Conservation (phyloP, 352 stramenopile species). For the Albugo laibachii region DNA sequence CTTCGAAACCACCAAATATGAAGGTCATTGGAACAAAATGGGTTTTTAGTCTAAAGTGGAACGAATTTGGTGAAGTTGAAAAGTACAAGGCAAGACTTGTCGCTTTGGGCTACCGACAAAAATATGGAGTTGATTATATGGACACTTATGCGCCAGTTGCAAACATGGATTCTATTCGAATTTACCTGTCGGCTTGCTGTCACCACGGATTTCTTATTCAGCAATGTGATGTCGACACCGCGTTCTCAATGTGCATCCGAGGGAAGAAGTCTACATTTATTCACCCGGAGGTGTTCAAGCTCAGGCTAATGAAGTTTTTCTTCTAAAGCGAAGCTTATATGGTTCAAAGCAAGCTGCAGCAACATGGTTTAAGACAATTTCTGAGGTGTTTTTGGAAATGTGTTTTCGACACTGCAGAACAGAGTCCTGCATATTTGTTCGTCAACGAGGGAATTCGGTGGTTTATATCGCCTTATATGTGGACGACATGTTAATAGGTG, state of each 20-base stretch:
- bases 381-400: no score
- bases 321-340: constrained; percentile 6
- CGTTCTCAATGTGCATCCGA: constrained; percentile 4
- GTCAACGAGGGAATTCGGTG: neutral
- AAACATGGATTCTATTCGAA: constrained; percentile 7
- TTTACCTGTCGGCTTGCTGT: constrained; percentile 12
- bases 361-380: constrained; percentile 11
- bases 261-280: no score
- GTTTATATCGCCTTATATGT: constrained; percentile 9
- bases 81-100: constrained; percentile 14
- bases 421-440: constrained; percentile 7
- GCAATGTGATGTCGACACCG: constrained; percentile 8
- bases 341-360: constrained; percentile 11
- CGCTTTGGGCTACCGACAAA: constrained; percentile 10
- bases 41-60: constrained; percentile 5
- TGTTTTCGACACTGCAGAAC: no score
- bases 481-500: constrained; percentile 7
- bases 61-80: constrained; percentile 5
- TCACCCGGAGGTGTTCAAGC: no score
- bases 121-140: constrained; percentile 7
- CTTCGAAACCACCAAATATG: neutral
- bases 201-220: constrained; percentile 2
- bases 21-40: constrained; percentile 4
- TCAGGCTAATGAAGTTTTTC: neutral
- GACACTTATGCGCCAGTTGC: constrained; percentile 14